These are phyloP conservation scores for Suhomyces atakaporum DNA, from an alignment of 1,139 yeast genomes.

Conservation along the genomic window DNA sequence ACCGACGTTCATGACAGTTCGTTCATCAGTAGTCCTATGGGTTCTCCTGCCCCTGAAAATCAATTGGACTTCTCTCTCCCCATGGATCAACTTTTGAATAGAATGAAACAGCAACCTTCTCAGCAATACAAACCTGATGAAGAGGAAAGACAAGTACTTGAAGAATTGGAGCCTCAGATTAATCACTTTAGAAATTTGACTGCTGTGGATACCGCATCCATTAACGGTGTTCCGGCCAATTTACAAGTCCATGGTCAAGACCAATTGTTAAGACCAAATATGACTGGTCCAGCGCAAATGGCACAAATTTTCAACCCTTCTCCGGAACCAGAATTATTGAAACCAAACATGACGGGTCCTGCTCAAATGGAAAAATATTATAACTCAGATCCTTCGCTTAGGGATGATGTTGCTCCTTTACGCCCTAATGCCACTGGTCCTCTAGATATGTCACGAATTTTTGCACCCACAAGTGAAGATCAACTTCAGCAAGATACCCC, in stretches of 20 bases:
- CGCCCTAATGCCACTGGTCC: conserved; percentile 44
- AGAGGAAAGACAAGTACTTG: conserved; percentile 60
- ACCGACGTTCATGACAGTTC: conserved; percentile 42
- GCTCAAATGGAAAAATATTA: conserved; percentile 25
- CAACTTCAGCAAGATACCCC: conserved; percentile 21
- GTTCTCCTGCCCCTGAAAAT: conserved; percentile 27
- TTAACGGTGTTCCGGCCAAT: conserved; percentile 57
- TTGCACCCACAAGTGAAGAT: conserved; percentile 22
- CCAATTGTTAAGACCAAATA: conserved; percentile 47
- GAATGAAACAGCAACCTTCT: conserved; percentile 32
- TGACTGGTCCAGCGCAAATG: conserved; percentile 58
- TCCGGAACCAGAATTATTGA: conserved; percentile 24
- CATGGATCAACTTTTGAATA: conserved; percentile 66
- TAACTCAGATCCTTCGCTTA: conserved; percentile 9
- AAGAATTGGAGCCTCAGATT: conserved; percentile 67
- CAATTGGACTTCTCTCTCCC: conserved; percentile 60
- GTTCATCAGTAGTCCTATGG: conserved; percentile 24
- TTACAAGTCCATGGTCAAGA: conserved; percentile 35
- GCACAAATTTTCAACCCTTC: conserved; percentile 29
- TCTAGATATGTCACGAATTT: conserved; percentile 38
- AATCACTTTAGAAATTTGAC: conserved; percentile 64
- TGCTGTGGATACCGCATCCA: conserved; percentile 64
- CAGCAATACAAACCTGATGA: conserved; percentile 33
- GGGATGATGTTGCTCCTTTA: conserved; percentile 19
- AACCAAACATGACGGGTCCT: conserved; percentile 32